Percentiles rank a stretch among this genome's conserved stretches.
phyloP scores from a whole-genome alignment of 371 early-diverging fungal genomes.

The Rhizopus sp. region DNA sequence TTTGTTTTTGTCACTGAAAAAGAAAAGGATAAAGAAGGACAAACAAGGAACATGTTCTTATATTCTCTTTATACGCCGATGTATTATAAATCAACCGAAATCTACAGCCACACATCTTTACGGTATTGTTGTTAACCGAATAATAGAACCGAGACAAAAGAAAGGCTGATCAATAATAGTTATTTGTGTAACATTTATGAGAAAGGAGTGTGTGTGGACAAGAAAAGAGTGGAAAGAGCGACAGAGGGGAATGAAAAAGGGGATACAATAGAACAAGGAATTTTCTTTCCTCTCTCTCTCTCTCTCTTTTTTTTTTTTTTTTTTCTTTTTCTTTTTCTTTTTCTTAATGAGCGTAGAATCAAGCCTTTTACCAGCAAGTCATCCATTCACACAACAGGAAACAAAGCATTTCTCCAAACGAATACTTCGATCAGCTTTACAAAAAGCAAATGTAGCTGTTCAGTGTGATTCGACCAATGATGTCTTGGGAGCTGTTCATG shows the following conservation, averaged over 20 bases:
- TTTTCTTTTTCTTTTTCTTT: neutral
- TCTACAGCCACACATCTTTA: too few species aligned
- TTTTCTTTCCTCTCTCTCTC: neutral
- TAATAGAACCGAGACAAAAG: neutral
- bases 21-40: too few species aligned
- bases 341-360: conserved; percentile 5
- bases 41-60: neutral
- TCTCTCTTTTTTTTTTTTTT: neutral
- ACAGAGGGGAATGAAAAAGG: conserved; percentile 1
- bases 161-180: neutral
- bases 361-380: conserved; percentile 1
- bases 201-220: neutral
- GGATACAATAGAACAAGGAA: conserved; percentile 6
- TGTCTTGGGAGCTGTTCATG: conserved; percentile 44
- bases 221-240: neutral
- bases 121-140: neutral
- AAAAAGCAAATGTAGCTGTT: conserved; percentile 51
- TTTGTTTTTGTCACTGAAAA: too few species aligned
- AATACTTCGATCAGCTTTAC: conserved; percentile 45
- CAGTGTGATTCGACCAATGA: conserved; percentile 49
- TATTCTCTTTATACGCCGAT: neutral
- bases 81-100: neutral
- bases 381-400: conserved; percentile 7
- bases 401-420: conserved; percentile 40
- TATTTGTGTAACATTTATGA: neutral